Percentiles rank a stretch among this genome's conserved stretches.
Evolutionary conservation across 352 stramenopile genomes (phyloP).

Genomic region (Globisporangium splendens): DNA sequence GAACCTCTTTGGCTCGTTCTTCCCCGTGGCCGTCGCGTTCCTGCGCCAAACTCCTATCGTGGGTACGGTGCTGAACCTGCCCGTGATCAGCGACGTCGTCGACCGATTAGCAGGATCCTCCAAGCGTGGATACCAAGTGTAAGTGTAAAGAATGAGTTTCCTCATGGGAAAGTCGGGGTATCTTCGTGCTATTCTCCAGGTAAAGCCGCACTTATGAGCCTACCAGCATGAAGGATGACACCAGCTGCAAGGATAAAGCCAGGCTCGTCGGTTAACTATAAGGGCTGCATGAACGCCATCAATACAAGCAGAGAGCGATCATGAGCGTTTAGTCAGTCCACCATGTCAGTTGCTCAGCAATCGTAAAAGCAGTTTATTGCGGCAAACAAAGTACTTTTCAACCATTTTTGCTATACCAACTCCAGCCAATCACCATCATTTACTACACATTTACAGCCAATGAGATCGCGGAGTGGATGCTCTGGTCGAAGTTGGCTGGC

Average conservation of each 20-base stretch:
- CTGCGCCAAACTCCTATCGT: conserved; percentile 91
- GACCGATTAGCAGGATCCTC: conserved; percentile 79
- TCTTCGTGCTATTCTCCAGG: not conserved
- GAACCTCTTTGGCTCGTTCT: conserved; percentile 96
- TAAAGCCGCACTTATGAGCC: not conserved
- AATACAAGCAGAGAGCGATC: not conserved
- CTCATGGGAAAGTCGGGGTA: not conserved
- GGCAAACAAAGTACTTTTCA: conserved; percentile 13
- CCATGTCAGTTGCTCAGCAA: no score
- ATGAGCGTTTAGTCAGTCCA: no score
- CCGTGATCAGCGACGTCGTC: conserved; percentile 76
- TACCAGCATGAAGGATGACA: not conserved
- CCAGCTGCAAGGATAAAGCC: not conserved
- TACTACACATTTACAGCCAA: not conserved
- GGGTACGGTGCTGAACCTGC: conserved; percentile 83
- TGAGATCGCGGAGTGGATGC: not conserved
- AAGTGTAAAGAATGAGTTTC: conserved; percentile 11
- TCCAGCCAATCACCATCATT: not conserved
- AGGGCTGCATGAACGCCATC: not conserved
- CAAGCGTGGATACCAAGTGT: conserved; percentile 87
- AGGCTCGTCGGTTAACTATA: not conserved
- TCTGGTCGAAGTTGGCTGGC: not conserved
- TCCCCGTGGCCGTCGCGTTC: conserved; percentile 92
- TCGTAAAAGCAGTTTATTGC: conserved; percentile 23
- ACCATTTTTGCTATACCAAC: no score